Evolutionary conservation across 768 basidiomycete species (phyloP), one percentile per base, ranked within the genome.

Genomic region (Lactifluus hygrophoroides): DNA sequence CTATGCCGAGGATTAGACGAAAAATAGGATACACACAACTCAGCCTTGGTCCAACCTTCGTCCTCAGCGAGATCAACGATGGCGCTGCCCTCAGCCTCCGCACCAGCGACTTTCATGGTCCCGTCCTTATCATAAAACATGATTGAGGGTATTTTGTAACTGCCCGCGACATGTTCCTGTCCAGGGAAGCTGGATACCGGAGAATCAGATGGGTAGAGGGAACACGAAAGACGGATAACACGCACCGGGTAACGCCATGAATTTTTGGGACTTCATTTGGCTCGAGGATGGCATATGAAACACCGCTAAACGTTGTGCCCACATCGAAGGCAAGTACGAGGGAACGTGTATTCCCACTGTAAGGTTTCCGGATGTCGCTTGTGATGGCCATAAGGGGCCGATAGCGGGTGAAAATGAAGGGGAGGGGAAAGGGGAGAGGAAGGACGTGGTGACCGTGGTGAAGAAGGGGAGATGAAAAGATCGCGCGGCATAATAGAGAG

Each of bases 161-260:
- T 90, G 38, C 88, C 88, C 14, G 84, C 87, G 48, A 88, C 86
- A 76, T 90, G 87, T 70, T 90, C 88, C 71, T 90, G 88, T 17
- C 88, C 88, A 9, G 88, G 88, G 57, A 89, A 90, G 57, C 88
- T 89, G 61, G 25, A 61, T 62, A 54, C 60, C 55, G 9, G 28
- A 38, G 3, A 27, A 52, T 55, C 23, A 40, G 19, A 58, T 23
- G 60, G 5, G 45, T 8, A 37, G 11, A 13, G 21, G n/a, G n/a
- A n/a, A n/a, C n/a, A n/a, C n/a, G n/a, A n/a, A n/a, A n/a, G n/a
- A n/a, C n/a, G n/a, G n/a, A n/a, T n/a, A n/a, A n/a, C n/a, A n/a
- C n/a, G n/a, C n/a, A 88, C 88, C 88, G 76, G 57, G 88, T 90
- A 54, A 90, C 86, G 37, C 88, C 86, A 62, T 86, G 77, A 21